These are phyloP conservation scores for Botrytis porri DNA, from an alignment of 2,329 filamentous ascomycete species.

Conservation along the genomic window DNA sequence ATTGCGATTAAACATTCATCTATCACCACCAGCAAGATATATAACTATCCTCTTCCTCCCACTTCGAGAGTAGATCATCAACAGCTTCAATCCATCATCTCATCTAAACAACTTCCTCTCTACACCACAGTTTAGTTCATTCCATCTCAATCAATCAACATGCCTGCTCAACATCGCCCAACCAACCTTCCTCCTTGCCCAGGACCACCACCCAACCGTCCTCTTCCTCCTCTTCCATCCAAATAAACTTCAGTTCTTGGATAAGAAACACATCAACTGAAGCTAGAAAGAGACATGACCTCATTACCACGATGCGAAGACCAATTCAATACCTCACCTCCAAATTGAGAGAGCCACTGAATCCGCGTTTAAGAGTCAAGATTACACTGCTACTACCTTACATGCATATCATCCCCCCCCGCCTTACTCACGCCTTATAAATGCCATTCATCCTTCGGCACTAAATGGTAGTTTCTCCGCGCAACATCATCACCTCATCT, in stretches of 20 bases:
- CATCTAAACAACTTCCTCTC: neutral
- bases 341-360: conserved; percentile 1
- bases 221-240: conserved; percentile 62
- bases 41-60: conserved; percentile 16
- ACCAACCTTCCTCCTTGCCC: conserved; percentile 65
- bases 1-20: conserved; percentile 13
- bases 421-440: neutral
- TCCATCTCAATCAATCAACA: conserved; percentile 36
- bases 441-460: neutral
- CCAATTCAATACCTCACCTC: neutral
- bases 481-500: neutral
- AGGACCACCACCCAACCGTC: conserved; percentile 59
- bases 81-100: conserved; percentile 11
- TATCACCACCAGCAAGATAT: conserved; percentile 14
- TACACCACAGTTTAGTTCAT: conserved; percentile 6
- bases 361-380: conserved; percentile 7
- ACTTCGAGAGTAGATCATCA: conserved; percentile 10
- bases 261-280: neutral
- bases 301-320: conserved; percentile 1
- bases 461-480: neutral
- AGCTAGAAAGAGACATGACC: neutral
- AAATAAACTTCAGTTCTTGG: conserved; percentile 32
- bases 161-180: conserved; percentile 51
- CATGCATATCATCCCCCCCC: neutral
- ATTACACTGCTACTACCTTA: neutral